Percentiles rank a stretch among this genome's conserved stretches.
These are phyloP conservation scores for Hemisphaericaspora lyxosophila DNA, from an alignment of 1,139 yeast genomes.

Conservation along the genomic window DNA sequence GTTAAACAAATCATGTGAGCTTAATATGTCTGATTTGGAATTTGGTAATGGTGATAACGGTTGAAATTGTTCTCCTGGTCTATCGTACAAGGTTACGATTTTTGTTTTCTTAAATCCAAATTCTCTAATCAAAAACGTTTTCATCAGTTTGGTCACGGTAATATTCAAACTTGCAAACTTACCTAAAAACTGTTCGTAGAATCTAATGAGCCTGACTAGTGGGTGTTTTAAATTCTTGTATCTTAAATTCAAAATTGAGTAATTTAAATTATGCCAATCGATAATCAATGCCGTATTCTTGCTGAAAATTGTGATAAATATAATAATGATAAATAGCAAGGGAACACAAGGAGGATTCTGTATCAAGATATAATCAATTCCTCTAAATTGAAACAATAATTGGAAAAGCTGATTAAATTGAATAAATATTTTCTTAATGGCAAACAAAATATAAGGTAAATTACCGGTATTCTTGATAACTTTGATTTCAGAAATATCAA, in stretches of 20 bases:
- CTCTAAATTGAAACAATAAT: constrained; percentile 55
- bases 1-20: constrained; percentile 33
- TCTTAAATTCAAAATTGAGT: constrained; percentile 72
- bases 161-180: constrained; percentile 60
- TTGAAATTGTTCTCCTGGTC: constrained; percentile 68
- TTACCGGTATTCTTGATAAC: constrained; percentile 41
- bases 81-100: constrained; percentile 61
- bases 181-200: constrained; percentile 61
- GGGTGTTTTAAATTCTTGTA: constrained; percentile 56
- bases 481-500: constrained; percentile 52
- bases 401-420: constrained; percentile 52
- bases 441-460: constrained; percentile 61
- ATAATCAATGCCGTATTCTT: constrained; percentile 66
- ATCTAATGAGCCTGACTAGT: constrained; percentile 57
- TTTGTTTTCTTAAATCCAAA: constrained; percentile 45
- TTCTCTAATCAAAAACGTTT: constrained; percentile 50
- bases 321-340: constrained; percentile 59
- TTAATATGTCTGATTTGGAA: constrained; percentile 13
- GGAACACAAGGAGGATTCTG: constrained; percentile 97
- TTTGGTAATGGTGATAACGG: constrained; percentile 33
- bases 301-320: constrained; percentile 54
- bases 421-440: constrained; percentile 52
- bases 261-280: constrained; percentile 97
- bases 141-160: constrained; percentile 81
- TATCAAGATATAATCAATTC: constrained; percentile 67